Evolutionary conservation across 148 eudicot genomes (phyloP).

Genomic region (Rhododendron kiyosumense): DNA sequence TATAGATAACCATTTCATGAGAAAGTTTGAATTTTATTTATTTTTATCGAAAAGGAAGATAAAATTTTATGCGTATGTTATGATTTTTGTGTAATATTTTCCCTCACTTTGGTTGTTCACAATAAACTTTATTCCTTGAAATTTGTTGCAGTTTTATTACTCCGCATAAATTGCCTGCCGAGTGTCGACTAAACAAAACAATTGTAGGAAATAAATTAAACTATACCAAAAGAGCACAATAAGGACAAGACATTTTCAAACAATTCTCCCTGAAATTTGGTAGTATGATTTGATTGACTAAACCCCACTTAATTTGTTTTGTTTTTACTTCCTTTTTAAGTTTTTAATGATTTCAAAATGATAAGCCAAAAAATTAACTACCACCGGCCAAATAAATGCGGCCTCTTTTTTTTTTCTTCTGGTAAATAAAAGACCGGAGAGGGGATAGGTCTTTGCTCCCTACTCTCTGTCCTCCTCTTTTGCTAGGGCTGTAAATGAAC

Average conservation of each 20-base stretch:
- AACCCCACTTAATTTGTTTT: not conserved
- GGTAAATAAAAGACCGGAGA: too few species aligned
- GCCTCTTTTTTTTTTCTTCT: too few species aligned
- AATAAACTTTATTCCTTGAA: not conserved
- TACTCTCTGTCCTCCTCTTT: not conserved
- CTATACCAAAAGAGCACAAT: not conserved
- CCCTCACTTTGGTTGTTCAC: not conserved
- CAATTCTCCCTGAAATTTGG: not conserved
- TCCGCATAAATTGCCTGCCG: not conserved
- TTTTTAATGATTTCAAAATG: slow-evolving; percentile 5
- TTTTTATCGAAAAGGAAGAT: not conserved
- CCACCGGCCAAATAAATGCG: not conserved
- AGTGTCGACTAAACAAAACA: not conserved
- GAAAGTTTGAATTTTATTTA: too few species aligned
- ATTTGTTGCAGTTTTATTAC: too few species aligned
- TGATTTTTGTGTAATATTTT: not conserved
- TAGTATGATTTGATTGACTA: slow-evolving; percentile 1
- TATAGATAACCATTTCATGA: too few species aligned
- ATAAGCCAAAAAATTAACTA: not conserved
- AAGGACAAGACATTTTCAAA: not conserved
- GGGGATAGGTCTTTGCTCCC: too few species aligned
- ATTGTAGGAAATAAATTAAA: not conserved
- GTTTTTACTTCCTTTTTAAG: not conserved
- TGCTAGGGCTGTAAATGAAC: too few species aligned
- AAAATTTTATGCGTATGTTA: not conserved